These are phyloP conservation scores for Saccharum hybrid DNA, from an alignment of 202 grass and related monocot genomes.

Conservation along the genomic window DNA sequence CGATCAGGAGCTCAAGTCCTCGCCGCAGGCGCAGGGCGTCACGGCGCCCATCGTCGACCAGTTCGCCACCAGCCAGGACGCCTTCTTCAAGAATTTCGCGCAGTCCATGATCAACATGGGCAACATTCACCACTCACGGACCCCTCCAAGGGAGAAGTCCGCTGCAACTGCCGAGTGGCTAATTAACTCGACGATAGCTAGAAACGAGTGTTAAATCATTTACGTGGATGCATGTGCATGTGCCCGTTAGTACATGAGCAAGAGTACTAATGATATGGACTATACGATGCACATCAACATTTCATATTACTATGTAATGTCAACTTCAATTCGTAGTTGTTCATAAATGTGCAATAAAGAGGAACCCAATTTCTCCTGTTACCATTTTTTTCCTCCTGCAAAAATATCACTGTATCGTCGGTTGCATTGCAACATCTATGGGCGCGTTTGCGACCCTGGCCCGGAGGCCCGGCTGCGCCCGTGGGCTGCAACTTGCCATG, in stretches of 20 bases:
- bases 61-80: constrained; percentile 54
- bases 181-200: neutral
- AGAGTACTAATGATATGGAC: too few relatives aligned
- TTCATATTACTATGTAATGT: neutral
- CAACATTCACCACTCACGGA: constrained; percentile 54
- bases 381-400: neutral
- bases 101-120: constrained; percentile 81
- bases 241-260: neutral
- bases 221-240: neutral
- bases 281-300: neutral
- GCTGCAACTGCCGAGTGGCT: constrained; percentile 41
- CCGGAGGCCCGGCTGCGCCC: too few relatives aligned
- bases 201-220: neutral
- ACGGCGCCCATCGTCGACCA: constrained; percentile 51
- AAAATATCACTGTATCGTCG: neutral
- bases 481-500: too few relatives aligned
- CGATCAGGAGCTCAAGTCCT: constrained; percentile 75
- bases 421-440: neutral
- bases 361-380: neutral
- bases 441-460: too few relatives aligned
- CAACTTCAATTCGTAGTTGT: neutral
- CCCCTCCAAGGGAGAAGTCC: constrained; percentile 40
- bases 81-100: constrained; percentile 58
- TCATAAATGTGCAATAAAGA: neutral
- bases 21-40: neutral